Base-by-base conservation (phyloP, 306 rosid species). In the Pyrus communis region DNA sequence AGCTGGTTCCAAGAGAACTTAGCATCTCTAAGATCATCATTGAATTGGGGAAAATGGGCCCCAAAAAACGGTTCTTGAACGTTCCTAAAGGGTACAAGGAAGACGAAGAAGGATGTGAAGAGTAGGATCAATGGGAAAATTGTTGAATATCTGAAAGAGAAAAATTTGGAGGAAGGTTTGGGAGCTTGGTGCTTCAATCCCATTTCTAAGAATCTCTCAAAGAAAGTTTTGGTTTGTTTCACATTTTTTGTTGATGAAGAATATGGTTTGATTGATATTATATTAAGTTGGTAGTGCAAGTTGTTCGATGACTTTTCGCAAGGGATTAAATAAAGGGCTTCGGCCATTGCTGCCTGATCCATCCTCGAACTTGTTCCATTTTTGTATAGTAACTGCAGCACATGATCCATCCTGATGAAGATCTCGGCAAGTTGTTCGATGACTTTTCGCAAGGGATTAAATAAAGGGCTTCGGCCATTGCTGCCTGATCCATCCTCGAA, bases 1-100 rank as follows among this genome's bases (percentile, higher is more conserved):
- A 83, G 80, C 52, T 71, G 71, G 70, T 75, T 83, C 83, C 81
- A 78, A 12, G 81, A 76, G 51, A 71, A 79, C 6, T 83, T 66
- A 52, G 78, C 81, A 75, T 79, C 76, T 79, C 84, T 57, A 49
- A 67, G 83, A 57, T 79, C 81, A 33, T 73, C 84, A 14, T 38
- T 35, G 70, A 76, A 79, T 42, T 28, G 23, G n/a, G 46, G 19
- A 10, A 35, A 23, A 71, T 76, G 64, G 15, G 55, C 75, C 28
- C 5, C 4, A 66, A 27, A 14, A 11, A 64, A 51, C 14, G 71
- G 69, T 25, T 76, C 77, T 27, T 64, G 60, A 21, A 38, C n/a
- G 30, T 59, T 33, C 71, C 51, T 35, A 3, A 79, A 80, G 3
- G 83, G 38, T 19, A 72, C 42, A 71, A 67, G 27, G 72, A 74